Percentiles rank a stretch among this genome's conserved stretches.
phyloP scores from a whole-genome alignment of 2,329 filamentous ascomycete species.

The Phaeosphaeriaceae sp. region DNA sequence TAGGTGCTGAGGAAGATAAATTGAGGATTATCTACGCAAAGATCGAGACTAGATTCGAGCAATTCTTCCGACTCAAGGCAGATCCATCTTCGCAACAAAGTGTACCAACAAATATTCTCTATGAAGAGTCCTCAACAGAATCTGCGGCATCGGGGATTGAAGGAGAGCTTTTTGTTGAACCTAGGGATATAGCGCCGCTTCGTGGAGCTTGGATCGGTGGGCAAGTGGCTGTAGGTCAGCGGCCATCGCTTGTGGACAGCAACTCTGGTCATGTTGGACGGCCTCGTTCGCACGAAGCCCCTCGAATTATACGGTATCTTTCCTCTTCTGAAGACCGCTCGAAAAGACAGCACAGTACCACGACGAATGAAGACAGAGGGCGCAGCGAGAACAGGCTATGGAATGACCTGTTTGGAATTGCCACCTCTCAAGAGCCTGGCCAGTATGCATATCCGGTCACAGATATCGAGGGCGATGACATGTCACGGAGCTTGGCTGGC shows the following conservation, averaged over 20 bases:
- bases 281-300: neutral
- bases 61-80: conserved; percentile 21
- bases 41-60: conserved; percentile 16
- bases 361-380: too few relatives aligned
- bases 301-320: neutral
- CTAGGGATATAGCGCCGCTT: conserved; percentile 7
- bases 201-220: conserved; percentile 17
- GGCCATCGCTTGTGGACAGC: too few relatives aligned
- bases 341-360: too few relatives aligned
- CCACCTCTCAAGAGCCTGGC: too few relatives aligned
- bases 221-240: conserved; percentile 14
- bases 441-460: too few relatives aligned
- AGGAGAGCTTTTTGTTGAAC: neutral
- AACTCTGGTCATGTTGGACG: neutral
- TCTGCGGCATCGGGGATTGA: neutral
- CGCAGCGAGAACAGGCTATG: too few relatives aligned
- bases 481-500: too few relatives aligned
- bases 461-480: too few relatives aligned
- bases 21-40: conserved; percentile 9
- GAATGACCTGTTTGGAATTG: too few relatives aligned
- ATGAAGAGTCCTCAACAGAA: conserved; percentile 4
- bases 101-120: conserved; percentile 15
- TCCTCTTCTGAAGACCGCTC: too few relatives aligned
- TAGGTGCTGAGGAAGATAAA: neutral
- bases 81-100: conserved; percentile 7